These are phyloP conservation scores for Maudiozyma pseudohumilis DNA, from an alignment of 805 yeast genomes.

Conservation along the genomic window DNA sequence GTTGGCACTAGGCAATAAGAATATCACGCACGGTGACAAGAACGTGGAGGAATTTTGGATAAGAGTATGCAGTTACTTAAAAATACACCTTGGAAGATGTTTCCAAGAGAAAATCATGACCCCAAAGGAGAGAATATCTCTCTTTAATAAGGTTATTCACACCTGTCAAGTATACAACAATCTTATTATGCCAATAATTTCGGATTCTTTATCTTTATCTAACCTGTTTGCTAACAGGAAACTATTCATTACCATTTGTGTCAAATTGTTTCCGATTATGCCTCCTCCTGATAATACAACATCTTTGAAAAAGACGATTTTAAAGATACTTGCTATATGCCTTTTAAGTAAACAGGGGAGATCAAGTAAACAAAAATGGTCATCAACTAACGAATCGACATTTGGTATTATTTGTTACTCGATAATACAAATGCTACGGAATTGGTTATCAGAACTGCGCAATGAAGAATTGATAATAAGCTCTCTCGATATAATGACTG, in stretches of 20 bases:
- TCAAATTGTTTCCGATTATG: slow-evolving; percentile 7
- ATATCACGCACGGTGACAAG: slow-evolving; percentile 1
- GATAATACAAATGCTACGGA: slow-evolving; percentile 10
- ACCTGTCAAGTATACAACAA: slow-evolving; percentile 9
- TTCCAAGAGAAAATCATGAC: slow-evolving; percentile 8
- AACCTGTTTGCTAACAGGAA: slow-evolving; percentile 10
- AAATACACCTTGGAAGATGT: slow-evolving; percentile 10
- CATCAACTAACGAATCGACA: neutral
- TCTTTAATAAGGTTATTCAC: slow-evolving; percentile 5
- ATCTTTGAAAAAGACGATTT: slow-evolving; percentile 6
- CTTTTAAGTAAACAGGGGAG: slow-evolving; percentile 8
- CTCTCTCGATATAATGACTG: slow-evolving; percentile 10
- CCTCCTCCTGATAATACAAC: slow-evolving; percentile 1
- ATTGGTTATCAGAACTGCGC: slow-evolving; percentile 7
- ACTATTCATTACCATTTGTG: slow-evolving; percentile 9
- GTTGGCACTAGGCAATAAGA: slow-evolving; percentile 2
- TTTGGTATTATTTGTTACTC: slow-evolving; percentile 8
- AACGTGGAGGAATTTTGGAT: slow-evolving; percentile 8
- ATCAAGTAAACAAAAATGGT: neutral
- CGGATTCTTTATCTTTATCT: slow-evolving; percentile 12
- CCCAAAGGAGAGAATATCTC: neutral
- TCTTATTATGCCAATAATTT: slow-evolving; percentile 4
- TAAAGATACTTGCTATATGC: slow-evolving; percentile 12
- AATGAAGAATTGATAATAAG: slow-evolving; percentile 1
- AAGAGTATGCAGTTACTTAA: slow-evolving; percentile 12